Percentiles rank a stretch among this genome's conserved stretches.
These are phyloP conservation scores for Dipodascus geniculatus DNA, from an alignment of 805 yeast genomes.

Conservation along the genomic window DNA sequence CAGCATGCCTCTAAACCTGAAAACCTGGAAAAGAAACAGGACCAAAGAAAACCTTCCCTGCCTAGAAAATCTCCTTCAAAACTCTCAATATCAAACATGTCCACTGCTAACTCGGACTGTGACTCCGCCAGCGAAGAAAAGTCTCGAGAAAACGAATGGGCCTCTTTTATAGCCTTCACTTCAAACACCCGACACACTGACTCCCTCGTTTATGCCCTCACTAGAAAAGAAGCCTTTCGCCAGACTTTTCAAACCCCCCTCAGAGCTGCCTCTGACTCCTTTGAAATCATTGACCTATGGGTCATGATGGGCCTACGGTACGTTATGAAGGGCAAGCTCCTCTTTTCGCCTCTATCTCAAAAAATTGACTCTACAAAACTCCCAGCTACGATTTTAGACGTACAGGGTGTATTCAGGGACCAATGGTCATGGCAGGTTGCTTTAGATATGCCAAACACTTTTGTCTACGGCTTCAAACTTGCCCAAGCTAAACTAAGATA, in stretches of 20 bases:
- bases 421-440: conserved; percentile 27
- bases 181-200: conserved; percentile 10
- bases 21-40: background rate
- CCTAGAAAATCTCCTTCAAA: background rate
- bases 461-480: conserved; percentile 21
- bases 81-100: background rate
- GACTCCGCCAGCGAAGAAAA: background rate
- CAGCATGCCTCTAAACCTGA: background rate
- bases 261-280: conserved; percentile 1
- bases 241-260: conserved; percentile 9
- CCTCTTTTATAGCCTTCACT: conserved; percentile 3
- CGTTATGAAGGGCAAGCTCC: conserved; percentile 17
- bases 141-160: conserved; percentile 4
- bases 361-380: background rate
- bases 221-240: conserved; percentile 22
- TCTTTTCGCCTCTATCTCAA: conserved; percentile 19
- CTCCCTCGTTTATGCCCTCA: conserved; percentile 16
- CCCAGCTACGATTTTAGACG: conserved; percentile 7
- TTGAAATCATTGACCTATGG: conserved; percentile 23
- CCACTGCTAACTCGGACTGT: background rate
- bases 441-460: conserved; percentile 20
- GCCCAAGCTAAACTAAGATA: conserved; percentile 10
- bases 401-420: conserved; percentile 14
- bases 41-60: background rate
- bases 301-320: conserved; percentile 22